Percentiles rank a stretch among this genome's conserved stretches.
Evolutionary conservation across 768 basidiomycete genomes (phyloP).

Genomic region (Royoungia palumana): DNA sequence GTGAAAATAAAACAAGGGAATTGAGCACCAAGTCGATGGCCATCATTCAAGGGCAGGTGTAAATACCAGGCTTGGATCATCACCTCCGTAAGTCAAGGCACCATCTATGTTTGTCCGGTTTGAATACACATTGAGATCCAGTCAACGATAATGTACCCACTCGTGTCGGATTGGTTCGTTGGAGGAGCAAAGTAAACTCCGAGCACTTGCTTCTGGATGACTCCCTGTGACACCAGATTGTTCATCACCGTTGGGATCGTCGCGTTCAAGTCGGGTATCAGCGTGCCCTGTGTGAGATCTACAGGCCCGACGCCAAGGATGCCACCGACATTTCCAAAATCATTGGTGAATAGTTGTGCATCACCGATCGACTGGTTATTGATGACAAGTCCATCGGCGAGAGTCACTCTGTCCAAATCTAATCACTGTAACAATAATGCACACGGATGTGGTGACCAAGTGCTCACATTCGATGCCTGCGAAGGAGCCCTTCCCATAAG

Average conservation of each 20-base stretch:
- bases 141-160: too few species aligned
- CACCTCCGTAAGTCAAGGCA: neutral
- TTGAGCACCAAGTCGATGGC: neutral
- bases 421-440: neutral
- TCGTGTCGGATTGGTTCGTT: conserved; percentile 8
- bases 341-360: conserved; percentile 4
- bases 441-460: neutral
- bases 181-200: conserved; percentile 22
- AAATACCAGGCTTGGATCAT: neutral
- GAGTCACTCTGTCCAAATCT: conserved; percentile 22
- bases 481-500: conserved; percentile 11
- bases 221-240: conserved; percentile 18
- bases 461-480: conserved; percentile 35
- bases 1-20: neutral
- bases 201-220: conserved; percentile 11
- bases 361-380: conserved; percentile 26
- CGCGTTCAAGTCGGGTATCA: neutral
- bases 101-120: neutral
- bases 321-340: conserved; percentile 20
- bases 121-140: too few species aligned
- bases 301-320: conserved; percentile 24
- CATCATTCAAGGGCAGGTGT: neutral
- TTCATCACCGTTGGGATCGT: conserved; percentile 22
- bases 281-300: conserved; percentile 7
- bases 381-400: conserved; percentile 21